Base-by-base conservation (phyloP, 495 filamentous ascomycete species). In the Cladorrhinum samala region DNA sequence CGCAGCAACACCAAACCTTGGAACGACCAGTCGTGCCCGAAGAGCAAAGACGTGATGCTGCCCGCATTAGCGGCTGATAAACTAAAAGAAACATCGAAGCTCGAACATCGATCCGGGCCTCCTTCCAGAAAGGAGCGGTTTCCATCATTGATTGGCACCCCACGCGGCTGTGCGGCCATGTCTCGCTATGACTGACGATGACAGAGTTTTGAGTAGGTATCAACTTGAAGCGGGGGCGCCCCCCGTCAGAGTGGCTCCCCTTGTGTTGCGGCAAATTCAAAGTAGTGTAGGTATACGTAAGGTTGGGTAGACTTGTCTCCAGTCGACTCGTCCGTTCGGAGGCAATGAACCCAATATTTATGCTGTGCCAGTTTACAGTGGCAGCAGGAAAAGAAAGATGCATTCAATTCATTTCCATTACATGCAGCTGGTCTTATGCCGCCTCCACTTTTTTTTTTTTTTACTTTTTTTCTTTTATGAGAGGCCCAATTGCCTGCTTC, bases 11-110 rank as follows among this genome's bases (percentile, higher is more conserved):
- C n/a, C 30, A 60, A 56, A 60, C 46, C 53, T 61, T 64, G 64
- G 61, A 62, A 61, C 43, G 36, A 56, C 45, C 25, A 36, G 55
- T 21, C 16, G 38, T 18, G 43, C 36, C 44, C 42, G 36, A 14
- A 30, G 24, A 49, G 46, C 51, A 51, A 52, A 52, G 62, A 49
- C 62, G 60, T 58, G 56, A 57, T 52, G 53, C 13, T 30, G 40
- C 59, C 62, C 59, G 59, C 64, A 62, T 62, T 63, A 61, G 62
- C 53, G 62, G 60, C 57, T 63, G 60, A 50, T 58, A 60, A 60
- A 58, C 37, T 47, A 51, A 19, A 44, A 49, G 39, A 33, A 33
- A 33, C 27, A 33, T 33, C 27, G 27, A 33, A 33, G 11, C 27
- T 6, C 11, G 27, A 11, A n/a, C n/a, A 5, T 33, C 27, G 27